These are phyloP conservation scores for Penicillium nordicum DNA, from an alignment of 2,329 filamentous ascomycete genomes.

Conservation along the genomic window DNA sequence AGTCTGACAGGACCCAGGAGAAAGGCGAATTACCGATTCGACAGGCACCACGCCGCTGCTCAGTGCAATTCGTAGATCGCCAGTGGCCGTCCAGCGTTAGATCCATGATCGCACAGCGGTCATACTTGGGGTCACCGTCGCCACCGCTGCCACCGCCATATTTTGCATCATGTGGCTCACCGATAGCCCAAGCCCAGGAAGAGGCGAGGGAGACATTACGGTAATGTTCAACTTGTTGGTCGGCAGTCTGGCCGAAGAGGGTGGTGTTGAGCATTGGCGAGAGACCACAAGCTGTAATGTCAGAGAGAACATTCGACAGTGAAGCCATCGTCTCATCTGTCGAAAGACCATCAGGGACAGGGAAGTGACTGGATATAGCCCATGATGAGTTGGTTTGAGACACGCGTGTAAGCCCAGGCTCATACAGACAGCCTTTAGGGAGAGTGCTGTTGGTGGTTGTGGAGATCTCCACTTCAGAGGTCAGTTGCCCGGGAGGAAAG, in stretches of 20 bases:
- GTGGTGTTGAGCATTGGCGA: constrained; percentile 58
- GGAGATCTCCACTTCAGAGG: constrained; percentile 34
- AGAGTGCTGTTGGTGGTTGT: constrained; percentile 42
- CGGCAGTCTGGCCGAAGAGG: constrained; percentile 51
- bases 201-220: constrained; percentile 49
- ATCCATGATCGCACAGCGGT: constrained; percentile 58
- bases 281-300: constrained; percentile 57
- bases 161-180: constrained; percentile 53
- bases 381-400: constrained; percentile 53
- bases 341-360: constrained; percentile 27
- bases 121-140: constrained; percentile 28
- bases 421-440: constrained; percentile 54
- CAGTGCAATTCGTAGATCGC: constrained; percentile 55
- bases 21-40: constrained; percentile 54
- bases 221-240: constrained; percentile 47
- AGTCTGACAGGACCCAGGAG: constrained; percentile 53
- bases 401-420: constrained; percentile 40
- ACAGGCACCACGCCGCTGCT: constrained; percentile 54
- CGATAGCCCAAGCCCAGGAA: constrained; percentile 60
- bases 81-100: constrained; percentile 52
- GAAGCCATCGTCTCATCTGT: constrained; percentile 26
- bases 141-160: constrained; percentile 14
- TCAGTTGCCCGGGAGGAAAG: constrained; percentile 50
- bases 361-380: constrained; percentile 39
- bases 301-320: constrained; percentile 35